phyloP scores from a whole-genome alignment of 1,139 yeast genomes.

The Hyphopichia khmerensis region DNA sequence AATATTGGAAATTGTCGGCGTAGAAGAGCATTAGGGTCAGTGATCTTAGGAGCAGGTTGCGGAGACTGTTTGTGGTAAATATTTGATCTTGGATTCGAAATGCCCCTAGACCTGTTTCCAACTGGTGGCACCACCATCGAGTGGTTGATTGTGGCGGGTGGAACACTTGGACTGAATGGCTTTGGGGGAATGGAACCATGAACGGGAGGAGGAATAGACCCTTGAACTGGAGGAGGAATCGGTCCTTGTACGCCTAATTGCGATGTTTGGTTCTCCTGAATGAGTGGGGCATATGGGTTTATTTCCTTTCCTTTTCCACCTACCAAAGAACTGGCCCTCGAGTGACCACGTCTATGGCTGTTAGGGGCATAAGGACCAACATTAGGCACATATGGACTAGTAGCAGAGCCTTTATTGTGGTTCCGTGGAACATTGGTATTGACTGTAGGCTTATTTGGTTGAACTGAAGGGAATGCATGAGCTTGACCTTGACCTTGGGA shows the following conservation, averaged over 20 bases:
- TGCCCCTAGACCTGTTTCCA: slow-evolving; percentile 21
- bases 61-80: slow-evolving; percentile 21
- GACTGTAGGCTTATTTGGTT: slow-evolving; percentile 6
- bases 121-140: background rate
- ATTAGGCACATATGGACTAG: slow-evolving; percentile 47
- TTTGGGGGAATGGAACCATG: slow-evolving; percentile 6
- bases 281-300: slow-evolving; percentile 46
- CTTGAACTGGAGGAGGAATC: slow-evolving; percentile 2
- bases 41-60: slow-evolving; percentile 18
- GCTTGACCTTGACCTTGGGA: background rate
- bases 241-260: background rate
- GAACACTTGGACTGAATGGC: slow-evolving; percentile 6
- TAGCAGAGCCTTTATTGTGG: slow-evolving; percentile 17
- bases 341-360: slow-evolving; percentile 34
- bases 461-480: slow-evolving; percentile 9
- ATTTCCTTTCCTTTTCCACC: slow-evolving; percentile 43
- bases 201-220: slow-evolving; percentile 1
- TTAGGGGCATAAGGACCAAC: slow-evolving; percentile 50
- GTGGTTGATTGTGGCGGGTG: slow-evolving; percentile 4
- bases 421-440: slow-evolving; percentile 21
- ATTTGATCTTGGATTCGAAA: slow-evolving; percentile 27
- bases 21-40: slow-evolving; percentile 34
- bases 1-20: slow-evolving; percentile 78
- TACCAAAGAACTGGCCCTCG: slow-evolving; percentile 43
- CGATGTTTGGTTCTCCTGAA: background rate